These are phyloP conservation scores for Abortiporus biennis DNA, from an alignment of 1,284 basidiomycete genomes.

Conservation along the genomic window DNA sequence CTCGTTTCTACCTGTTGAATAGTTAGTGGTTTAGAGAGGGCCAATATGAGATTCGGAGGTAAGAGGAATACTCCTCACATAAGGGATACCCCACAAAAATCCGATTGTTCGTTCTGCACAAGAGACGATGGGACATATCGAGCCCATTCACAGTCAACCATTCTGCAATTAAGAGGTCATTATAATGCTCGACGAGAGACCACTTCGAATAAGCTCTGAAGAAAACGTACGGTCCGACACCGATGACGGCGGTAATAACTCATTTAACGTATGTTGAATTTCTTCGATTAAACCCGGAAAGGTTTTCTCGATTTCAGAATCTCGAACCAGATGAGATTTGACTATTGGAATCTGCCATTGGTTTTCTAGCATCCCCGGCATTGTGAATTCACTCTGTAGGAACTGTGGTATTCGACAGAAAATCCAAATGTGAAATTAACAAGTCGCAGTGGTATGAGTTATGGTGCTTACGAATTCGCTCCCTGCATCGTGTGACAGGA, in stretches of 20 bases:
- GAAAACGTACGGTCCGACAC: constrained; percentile 12
- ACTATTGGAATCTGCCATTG: constrained; percentile 1
- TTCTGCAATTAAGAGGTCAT: constrained; percentile 10
- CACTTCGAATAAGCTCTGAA: constrained; percentile 6
- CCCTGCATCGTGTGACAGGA: constrained; percentile 12
- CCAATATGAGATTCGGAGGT: constrained; percentile 33
- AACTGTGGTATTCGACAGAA: constrained; percentile 15
- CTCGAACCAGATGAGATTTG: too few relatives aligned
- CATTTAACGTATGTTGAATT: constrained; percentile 16
- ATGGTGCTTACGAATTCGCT: constrained; percentile 14
- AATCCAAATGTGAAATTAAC: too few relatives aligned
- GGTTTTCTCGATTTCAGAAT: too few relatives aligned
- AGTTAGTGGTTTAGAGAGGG: constrained; percentile 22
- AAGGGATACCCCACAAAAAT: constrained; percentile 37
- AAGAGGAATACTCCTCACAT: constrained; percentile 23
- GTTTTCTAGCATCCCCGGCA: background rate
- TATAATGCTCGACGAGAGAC: background rate
- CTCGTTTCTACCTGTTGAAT: background rate
- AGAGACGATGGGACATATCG: constrained; percentile 23
- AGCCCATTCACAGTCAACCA: constrained; percentile 25
- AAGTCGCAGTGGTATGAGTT: too few relatives aligned
- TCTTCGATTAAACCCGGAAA: constrained; percentile 22
- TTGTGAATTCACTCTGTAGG: background rate
- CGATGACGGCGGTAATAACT: constrained; percentile 13
- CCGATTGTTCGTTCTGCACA: constrained; percentile 34